phyloP scores from a whole-genome alignment of 768 basidiomycete species.

The Sistotremastrum suecicum region DNA sequence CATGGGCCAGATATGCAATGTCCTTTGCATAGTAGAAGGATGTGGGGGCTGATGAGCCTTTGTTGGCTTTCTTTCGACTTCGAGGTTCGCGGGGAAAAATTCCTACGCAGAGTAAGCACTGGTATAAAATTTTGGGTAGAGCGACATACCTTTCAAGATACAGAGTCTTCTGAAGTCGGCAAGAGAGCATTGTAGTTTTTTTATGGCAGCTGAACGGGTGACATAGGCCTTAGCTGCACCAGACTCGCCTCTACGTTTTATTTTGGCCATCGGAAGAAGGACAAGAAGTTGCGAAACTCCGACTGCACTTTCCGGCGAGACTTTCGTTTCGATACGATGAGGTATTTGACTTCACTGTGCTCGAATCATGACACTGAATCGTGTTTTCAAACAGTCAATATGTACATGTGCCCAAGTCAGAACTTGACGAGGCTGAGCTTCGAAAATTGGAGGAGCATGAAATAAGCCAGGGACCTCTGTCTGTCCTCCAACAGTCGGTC shows the following conservation, averaged over 20 bases:
- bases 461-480: slow-evolving; percentile 94
- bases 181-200: slow-evolving; percentile 91
- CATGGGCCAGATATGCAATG: slow-evolving; percentile 92
- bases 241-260: slow-evolving; percentile 75
- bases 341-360: background rate
- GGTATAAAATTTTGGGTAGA: background rate
- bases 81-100: slow-evolving; percentile 96
- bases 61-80: slow-evolving; percentile 86
- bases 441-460: slow-evolving; percentile 96
- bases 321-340: slow-evolving; percentile 2
- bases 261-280: slow-evolving; percentile 46
- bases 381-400: slow-evolving; percentile 59
- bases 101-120: slow-evolving; percentile 33
- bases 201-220: slow-evolving; percentile 82
- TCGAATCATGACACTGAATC: background rate
- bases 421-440: slow-evolving; percentile 93
- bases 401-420: slow-evolving; percentile 91
- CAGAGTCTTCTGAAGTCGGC: slow-evolving; percentile 94
- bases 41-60: slow-evolving; percentile 91
- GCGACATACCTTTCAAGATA: slow-evolving; percentile 81
- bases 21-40: slow-evolving; percentile 99
- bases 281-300: slow-evolving; percentile 1
- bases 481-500: slow-evolving; percentile 93
- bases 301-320: background rate
- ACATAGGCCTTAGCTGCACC: slow-evolving; percentile 87